These are phyloP conservation scores for Trypanosoma platydactyli DNA, from an alignment of 208 protist genomes.

Conservation along the genomic window DNA sequence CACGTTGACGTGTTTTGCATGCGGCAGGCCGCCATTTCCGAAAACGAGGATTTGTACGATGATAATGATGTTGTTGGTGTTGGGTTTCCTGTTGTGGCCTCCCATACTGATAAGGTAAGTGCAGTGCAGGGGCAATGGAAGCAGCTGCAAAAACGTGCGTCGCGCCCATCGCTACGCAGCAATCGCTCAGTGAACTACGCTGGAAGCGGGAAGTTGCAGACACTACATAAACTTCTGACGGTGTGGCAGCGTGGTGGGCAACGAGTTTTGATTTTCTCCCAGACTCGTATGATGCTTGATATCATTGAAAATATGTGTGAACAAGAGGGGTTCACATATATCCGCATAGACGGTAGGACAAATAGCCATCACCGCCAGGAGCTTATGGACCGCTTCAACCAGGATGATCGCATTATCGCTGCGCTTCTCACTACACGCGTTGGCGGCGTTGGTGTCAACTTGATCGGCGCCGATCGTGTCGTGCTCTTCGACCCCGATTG, in stretches of 20 bases:
- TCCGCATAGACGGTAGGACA: constrained; percentile 96
- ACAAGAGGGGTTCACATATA: constrained; percentile 79
- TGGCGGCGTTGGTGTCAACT: constrained; percentile 97
- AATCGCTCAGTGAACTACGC: constrained; percentile 59
- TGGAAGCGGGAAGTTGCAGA: constrained; percentile 93
- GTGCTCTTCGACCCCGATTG: constrained; percentile 99
- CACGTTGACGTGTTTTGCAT: constrained; percentile 73
- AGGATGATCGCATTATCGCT: constrained; percentile 86
- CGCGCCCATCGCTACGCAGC: constrained; percentile 54
- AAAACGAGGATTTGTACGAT: constrained; percentile 20
- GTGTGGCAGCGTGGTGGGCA: constrained; percentile 93
- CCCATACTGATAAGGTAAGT: background rate
- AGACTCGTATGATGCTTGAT: constrained; percentile 98
- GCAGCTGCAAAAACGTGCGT: background rate
- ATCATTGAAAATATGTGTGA: constrained; percentile 94
- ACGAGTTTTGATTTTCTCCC: constrained; percentile 96
- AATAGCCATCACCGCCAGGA: constrained; percentile 62
- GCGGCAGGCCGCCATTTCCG: constrained; percentile 37
- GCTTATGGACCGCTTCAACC: constrained; percentile 97
- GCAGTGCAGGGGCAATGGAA: background rate
- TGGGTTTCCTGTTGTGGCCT: constrained; percentile 5
- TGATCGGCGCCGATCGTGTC: constrained; percentile 97
- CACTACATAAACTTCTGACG: constrained; percentile 89
- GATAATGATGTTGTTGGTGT: constrained; percentile 3
- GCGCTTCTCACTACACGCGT: constrained; percentile 98